Evolutionary conservation across 805 yeast genomes (phyloP), one percentile per base, ranked within the genome.

Genomic region (Saccharomycopsis vini): DNA sequence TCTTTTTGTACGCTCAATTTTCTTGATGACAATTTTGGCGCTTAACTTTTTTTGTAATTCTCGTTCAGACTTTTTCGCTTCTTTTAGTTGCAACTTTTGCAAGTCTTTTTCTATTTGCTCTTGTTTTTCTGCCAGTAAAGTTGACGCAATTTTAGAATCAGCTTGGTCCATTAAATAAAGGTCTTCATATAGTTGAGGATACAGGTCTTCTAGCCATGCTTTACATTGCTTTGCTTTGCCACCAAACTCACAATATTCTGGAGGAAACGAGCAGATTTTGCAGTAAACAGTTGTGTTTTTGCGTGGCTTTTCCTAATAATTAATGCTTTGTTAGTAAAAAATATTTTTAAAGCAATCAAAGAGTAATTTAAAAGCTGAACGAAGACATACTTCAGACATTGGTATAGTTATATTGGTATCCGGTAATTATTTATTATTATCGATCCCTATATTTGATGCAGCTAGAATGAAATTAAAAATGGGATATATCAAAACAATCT

Each of bases 231-330:
- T 81, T 62, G 84, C 71, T 22, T 79, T 66, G 37, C 82, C 84
- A 10, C 95, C 92, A 58, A 89, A 89, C 59, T 90, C 97, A 66
- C 97, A 89, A 64, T 79, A 89, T 46, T 79, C 95, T 3, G 86
- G 86, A n/a, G 95, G 95, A 57, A 73, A 79, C 1, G 86, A 64
- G 59, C 95, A 86, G 12, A 85, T 73, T 4, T 77, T 87, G 60
- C 95, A 86, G 64, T 86, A 86, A 13, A 72, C 56, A 18, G 79
- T 74, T 20, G 60, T 56, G 51, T 58, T 65, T 28, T 71, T 60
- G 46, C 51, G 49, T 7, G 21, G 42, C 42, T 39, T 44, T 29
- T 39, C 37, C 39, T 41, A 5, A 2, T 4, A 20, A 19, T n/a
- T n/a, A n/a, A n/a, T n/a, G n/a, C n/a, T n/a, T n/a, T n/a, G n/a